Conservation (phyloP, 495 filamentous ascomycete genomes). For the Peziza echinospora region DNA sequence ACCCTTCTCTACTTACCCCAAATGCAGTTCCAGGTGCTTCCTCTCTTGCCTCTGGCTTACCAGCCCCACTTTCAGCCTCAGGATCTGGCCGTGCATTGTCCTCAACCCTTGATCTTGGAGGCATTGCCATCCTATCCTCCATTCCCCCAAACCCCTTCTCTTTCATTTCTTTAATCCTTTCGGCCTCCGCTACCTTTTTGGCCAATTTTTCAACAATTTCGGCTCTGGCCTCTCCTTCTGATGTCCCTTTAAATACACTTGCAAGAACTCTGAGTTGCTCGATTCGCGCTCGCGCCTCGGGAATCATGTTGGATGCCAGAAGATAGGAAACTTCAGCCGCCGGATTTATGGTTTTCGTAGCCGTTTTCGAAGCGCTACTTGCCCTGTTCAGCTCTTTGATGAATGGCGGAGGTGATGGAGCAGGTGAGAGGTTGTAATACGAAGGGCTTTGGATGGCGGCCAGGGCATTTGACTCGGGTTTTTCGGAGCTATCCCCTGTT, state of each 20-base stretch:
- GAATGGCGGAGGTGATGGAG: conserved; percentile 43
- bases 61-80: conserved; percentile 6
- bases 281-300: conserved; percentile 48
- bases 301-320: conserved; percentile 34
- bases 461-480: conserved; percentile 21
- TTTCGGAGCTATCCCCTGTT: conserved; percentile 6
- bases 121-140: conserved; percentile 25
- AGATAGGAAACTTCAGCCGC: conserved; percentile 49
- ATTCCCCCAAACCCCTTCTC: conserved; percentile 36
- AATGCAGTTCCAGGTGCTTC: conserved; percentile 16
- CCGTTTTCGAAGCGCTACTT: conserved; percentile 36
- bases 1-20: conserved; percentile 15
- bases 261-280: conserved; percentile 49
- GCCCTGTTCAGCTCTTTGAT: conserved; percentile 50
- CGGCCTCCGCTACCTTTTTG: conserved; percentile 31
- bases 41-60: conserved; percentile 9
- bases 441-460: conserved; percentile 33
- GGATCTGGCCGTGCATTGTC: conserved; percentile 7
- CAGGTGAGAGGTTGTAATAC: conserved; percentile 20
- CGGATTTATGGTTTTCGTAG: conserved; percentile 33
- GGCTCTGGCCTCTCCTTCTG: conserved; percentile 66
- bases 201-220: conserved; percentile 64
- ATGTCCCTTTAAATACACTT: conserved; percentile 76
- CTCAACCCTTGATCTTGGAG: conserved; percentile 2
- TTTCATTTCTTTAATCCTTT: conserved; percentile 26